Conservation (phyloP, 371 early-diverging fungal species). For the Haplosporangium sp. region DNA sequence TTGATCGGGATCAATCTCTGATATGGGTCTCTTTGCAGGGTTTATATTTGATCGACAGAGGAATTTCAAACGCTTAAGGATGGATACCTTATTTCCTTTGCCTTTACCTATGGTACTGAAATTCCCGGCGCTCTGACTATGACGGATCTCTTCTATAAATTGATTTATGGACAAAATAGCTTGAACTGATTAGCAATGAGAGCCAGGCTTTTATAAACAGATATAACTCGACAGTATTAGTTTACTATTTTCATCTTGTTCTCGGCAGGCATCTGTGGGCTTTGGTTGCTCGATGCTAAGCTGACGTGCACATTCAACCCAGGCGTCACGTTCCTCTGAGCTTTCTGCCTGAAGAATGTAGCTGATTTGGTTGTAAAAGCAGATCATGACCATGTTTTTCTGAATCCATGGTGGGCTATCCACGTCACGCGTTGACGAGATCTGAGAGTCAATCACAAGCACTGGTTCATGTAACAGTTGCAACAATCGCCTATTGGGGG, state of each 20-base stretch:
- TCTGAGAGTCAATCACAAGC: conserved; percentile 39
- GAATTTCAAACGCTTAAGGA: conserved; percentile 33
- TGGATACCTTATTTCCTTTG: conserved; percentile 15
- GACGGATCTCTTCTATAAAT: conserved; percentile 15
- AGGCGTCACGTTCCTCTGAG: conserved; percentile 35
- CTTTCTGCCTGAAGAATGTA: conserved; percentile 44
- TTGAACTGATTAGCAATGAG: too few species aligned
- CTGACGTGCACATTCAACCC: conserved; percentile 34
- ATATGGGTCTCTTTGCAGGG: conserved; percentile 14
- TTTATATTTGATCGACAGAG: conserved; percentile 15
- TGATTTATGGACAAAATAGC: not conserved
- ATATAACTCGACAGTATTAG: not conserved
- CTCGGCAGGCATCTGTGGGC: conserved; percentile 39
- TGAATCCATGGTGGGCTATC: conserved; percentile 28
- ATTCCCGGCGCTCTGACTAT: not conserved
- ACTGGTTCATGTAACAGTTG: conserved; percentile 44
- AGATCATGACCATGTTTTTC: conserved; percentile 46
- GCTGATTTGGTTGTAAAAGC: conserved; percentile 45
- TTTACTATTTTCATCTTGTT: conserved; percentile 38
- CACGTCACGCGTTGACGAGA: conserved; percentile 43
- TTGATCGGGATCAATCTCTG: conserved; percentile 42
- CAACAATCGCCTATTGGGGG: conserved; percentile 2
- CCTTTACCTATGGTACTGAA: not conserved
- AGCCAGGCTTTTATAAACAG: not conserved
- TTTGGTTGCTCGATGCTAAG: conserved; percentile 46